These are phyloP conservation scores for Kwoniella newhampshirensis DNA, from an alignment of 768 basidiomycete genomes.

Conservation along the genomic window DNA sequence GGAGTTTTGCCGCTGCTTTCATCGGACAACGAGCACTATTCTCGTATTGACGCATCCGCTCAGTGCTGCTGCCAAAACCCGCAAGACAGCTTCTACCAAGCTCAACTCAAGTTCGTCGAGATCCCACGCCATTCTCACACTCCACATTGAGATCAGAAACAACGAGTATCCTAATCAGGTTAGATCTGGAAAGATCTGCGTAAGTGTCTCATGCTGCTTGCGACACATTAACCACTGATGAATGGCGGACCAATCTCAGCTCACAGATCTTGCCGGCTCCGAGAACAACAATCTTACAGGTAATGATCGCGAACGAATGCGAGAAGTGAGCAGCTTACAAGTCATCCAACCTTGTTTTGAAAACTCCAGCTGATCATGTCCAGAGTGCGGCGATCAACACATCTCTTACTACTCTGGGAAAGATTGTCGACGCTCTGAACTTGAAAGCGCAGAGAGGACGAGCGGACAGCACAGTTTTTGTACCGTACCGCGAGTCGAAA, in stretches of 20 bases:
- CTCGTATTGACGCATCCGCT: too few relatives aligned
- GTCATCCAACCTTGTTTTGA: background rate
- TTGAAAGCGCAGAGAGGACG: slow-evolving; percentile 9
- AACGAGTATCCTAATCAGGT: background rate
- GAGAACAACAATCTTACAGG: slow-evolving; percentile 89
- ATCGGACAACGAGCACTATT: too few relatives aligned
- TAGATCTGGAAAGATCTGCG: slow-evolving; percentile 24
- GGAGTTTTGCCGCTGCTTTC: slow-evolving; percentile 5
- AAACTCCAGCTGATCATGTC: background rate
- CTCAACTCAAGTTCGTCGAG: slow-evolving; percentile 81
- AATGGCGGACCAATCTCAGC: slow-evolving; percentile 53
- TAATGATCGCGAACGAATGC: slow-evolving; percentile 81
- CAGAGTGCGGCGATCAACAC: slow-evolving; percentile 81
- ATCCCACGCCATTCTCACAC: slow-evolving; percentile 80
- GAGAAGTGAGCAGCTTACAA: slow-evolving; percentile 61
- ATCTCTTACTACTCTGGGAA: slow-evolving; percentile 78
- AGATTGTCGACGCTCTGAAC: slow-evolving; percentile 79
- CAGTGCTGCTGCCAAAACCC: slow-evolving; percentile 70
- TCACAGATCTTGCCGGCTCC: slow-evolving; percentile 85
- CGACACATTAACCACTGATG: too few relatives aligned
- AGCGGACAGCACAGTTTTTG: slow-evolving; percentile 55
- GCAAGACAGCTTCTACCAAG: slow-evolving; percentile 81
- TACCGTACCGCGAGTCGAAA: slow-evolving; percentile 88
- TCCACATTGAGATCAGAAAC: slow-evolving; percentile 58
- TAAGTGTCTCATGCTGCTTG: slow-evolving; percentile 13